Evolutionary conservation across 805 yeast genomes (phyloP), one percentile per base, ranked within the genome.

Genomic region (Candida vaughaniae): DNA sequence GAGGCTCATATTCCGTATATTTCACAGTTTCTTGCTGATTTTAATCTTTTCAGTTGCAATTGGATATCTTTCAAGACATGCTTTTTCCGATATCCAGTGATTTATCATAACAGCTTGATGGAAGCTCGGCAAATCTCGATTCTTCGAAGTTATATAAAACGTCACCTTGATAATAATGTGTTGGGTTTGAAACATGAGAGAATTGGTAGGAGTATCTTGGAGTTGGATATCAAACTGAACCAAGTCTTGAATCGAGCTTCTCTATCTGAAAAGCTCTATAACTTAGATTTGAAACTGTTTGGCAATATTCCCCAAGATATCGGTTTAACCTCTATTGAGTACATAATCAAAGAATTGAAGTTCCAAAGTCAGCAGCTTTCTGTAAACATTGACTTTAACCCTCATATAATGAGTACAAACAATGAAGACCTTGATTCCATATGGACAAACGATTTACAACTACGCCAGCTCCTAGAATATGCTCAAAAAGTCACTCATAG

Each of bases 1-100:
- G 99, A 93, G 51, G 69, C 89, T 0, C 98, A 93, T 52, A 71
- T 91, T 9, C 89, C 96, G 0, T 83, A 69, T 48, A 52, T 76
- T 1, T 57, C 87, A 5, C 97, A 93, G 52, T 88, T 91, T 52
- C 56, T 87, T 18, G 69, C 85, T 0, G 99, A 93, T 53, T 88
- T 73, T 59, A 90, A 91, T 52, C 58, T 91, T 20, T 86, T 73
- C 53, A 95, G 96, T 1, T 86, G 96, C 57, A 80, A 82, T 4
- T 86, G 95, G 91, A 42, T 90, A 16, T 61, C 71, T 12, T 39
- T 82, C 1, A 49, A 55, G 2, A 46, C 62, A 3, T 60, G 75
- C 16, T 73, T 61, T 43, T 82, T 84, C 55, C 56, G 96, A 36
- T 52, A 62, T 3, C 93, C 95, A 0, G 48, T 80, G 2, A 32